Evolutionary conservation across 2,329 filamentous ascomycete species (phyloP).

Genomic region (Cladosporium cucumerinum): DNA sequence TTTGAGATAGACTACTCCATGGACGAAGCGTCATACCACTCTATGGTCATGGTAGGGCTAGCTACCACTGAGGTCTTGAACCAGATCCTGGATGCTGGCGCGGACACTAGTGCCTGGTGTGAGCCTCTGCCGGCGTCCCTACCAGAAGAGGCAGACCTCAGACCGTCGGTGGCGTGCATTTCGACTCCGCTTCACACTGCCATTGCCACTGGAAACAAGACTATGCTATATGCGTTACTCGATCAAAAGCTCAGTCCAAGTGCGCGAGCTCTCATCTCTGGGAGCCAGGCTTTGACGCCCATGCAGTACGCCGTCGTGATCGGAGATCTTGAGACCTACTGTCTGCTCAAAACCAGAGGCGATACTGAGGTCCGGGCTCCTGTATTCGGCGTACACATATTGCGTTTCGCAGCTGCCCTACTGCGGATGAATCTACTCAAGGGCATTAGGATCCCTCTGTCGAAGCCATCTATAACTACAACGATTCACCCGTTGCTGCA

Average conservation of each 20-base stretch:
- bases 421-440: slow-evolving; percentile 5
- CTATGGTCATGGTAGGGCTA: no score
- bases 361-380: not conserved
- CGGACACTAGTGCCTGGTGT: no score
- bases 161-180: slow-evolving; percentile 3
- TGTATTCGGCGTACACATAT: slow-evolving; percentile 5
- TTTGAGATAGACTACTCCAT: no score
- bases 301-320: slow-evolving; percentile 9
- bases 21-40: no score
- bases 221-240: slow-evolving; percentile 1
- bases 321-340: not conserved
- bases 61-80: no score
- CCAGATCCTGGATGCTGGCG: no score
- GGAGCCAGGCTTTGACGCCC: slow-evolving; percentile 13
- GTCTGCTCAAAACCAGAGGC: not conserved
- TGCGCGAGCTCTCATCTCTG: slow-evolving; percentile 10
- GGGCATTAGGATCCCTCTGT: not conserved
- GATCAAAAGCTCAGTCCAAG: slow-evolving; percentile 5
- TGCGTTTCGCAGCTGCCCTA: slow-evolving; percentile 12
- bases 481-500: not conserved
- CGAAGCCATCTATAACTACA: not conserved
- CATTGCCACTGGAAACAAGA: not conserved
- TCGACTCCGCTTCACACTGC: slow-evolving; percentile 15
- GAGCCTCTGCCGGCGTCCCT: no score
- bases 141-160: not conserved